These are phyloP conservation scores for Fusarium subglutinans DNA, from an alignment of 2,329 filamentous ascomycete genomes.

Conservation along the genomic window DNA sequence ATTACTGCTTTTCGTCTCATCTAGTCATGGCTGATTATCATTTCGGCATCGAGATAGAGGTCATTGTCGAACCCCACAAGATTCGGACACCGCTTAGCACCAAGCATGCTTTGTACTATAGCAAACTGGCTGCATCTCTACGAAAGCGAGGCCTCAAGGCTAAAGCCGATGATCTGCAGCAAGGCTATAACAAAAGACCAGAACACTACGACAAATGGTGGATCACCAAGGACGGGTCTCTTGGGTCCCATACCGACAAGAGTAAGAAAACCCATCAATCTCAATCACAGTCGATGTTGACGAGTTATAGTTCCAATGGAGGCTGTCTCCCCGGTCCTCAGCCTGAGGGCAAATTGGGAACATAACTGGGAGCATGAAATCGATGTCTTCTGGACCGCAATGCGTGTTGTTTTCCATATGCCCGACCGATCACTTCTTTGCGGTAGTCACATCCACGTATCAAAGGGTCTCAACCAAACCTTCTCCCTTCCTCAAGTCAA, in stretches of 20 bases:
- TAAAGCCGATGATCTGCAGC: neutral
- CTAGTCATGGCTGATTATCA: neutral
- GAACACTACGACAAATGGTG: neutral
- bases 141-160: neutral
- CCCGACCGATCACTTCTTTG: neutral
- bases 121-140: neutral
- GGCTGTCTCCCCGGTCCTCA: neutral
- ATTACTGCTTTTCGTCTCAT: neutral
- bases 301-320: neutral
- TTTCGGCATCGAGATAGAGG: neutral
- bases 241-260: neutral
- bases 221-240: neutral
- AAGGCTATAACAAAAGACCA: neutral
- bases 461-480: neutral
- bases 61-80: neutral
- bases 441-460: neutral
- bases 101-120: neutral
- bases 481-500: neutral
- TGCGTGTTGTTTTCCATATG: neutral
- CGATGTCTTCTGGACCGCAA: neutral
- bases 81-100: neutral
- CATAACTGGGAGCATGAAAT: neutral
- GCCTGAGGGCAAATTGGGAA: neutral
- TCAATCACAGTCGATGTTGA: neutral
- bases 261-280: neutral